Evolutionary conservation across 2,329 filamentous ascomycete genomes (phyloP).

Genomic region (Myriosclerotinia curreyana): DNA sequence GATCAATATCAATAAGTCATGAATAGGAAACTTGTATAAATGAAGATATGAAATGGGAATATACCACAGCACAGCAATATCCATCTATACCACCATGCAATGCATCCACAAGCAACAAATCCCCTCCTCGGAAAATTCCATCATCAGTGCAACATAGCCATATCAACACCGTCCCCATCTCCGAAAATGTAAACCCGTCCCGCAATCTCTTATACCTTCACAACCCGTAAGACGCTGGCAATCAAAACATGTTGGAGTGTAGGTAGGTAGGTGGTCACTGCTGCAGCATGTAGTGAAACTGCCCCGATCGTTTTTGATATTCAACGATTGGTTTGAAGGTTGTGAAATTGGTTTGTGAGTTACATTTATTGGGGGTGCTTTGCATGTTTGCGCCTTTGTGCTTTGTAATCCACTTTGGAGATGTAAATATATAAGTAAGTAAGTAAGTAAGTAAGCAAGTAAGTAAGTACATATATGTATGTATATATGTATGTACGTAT

Average conservation of each 20-base stretch:
- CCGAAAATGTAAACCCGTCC: slow-evolving; percentile 1
- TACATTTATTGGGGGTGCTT: background rate
- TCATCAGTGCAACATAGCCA: background rate
- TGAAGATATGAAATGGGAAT: background rate
- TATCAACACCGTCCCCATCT: background rate
- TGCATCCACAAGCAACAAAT: background rate
- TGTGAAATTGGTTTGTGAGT: no score
- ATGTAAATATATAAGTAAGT: background rate
- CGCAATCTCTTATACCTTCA: background rate
- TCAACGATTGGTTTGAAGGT: background rate
- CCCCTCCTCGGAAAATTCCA: background rate
- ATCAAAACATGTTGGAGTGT: background rate
- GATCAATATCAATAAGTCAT: background rate
- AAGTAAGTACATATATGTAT: background rate
- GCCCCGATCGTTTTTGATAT: background rate
- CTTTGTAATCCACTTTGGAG: background rate
- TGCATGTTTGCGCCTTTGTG: background rate
- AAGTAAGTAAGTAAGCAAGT: background rate
- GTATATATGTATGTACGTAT: no score
- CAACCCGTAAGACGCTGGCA: no score
- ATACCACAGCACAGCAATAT: background rate
- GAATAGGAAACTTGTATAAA: background rate
- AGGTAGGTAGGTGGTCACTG: background rate
- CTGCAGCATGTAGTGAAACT: slow-evolving; percentile 7
- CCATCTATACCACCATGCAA: background rate